Evolutionary conservation across 2,329 filamentous ascomycete genomes (phyloP), one percentile per base, ranked within the genome.

Genomic region (Cladosporium colombiae): DNA sequence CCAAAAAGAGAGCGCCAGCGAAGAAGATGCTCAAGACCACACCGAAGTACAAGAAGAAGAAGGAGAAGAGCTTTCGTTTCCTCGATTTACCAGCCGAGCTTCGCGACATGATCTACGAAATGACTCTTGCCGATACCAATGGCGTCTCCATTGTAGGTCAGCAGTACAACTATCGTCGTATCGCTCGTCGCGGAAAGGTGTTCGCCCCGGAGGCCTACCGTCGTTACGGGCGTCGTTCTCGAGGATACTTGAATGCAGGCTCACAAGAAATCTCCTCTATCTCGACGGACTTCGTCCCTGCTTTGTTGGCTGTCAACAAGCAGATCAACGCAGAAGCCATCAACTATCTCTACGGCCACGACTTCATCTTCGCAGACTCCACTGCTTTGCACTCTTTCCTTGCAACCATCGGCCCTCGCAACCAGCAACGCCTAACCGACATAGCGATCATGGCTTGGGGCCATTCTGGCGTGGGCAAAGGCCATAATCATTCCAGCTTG

Each of bases 281-380:
- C 21, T n/a, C 16, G 33, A 65, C 46, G 2, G 8, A 27, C 3
- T 63, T 72, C 18, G 44, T 68, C 18, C 74, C 74, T 10, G 68
- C 67, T n/a, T 65, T 76, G 7, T 66, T 75, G 1, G 72, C 70
- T 8, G 70, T 72, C 55, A 72, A 67, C 59, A 64, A 65, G 65
- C 74, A 75, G 52, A 72, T 76, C 46, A 67, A 72, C 18, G 59
- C 59, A 5, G 74, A 76, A 50, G 71, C 67, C 7, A 68, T 70
- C 64, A 68, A 66, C 50, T 68, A 71, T 27, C 68, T 76, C 5
- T 75, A 76, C 68, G 67, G 70, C 23, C 72, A 72, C 25, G 13
- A 52, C 5, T 67, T 76, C 49, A 58, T 70, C 50, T 35, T 75
- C 27, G 65, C 65, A 21, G 69, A 75, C 35, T 70, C 68, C 1